These are phyloP conservation scores for Fusarium concolor DNA, from an alignment of 2,329 filamentous ascomycete genomes.

Conservation along the genomic window DNA sequence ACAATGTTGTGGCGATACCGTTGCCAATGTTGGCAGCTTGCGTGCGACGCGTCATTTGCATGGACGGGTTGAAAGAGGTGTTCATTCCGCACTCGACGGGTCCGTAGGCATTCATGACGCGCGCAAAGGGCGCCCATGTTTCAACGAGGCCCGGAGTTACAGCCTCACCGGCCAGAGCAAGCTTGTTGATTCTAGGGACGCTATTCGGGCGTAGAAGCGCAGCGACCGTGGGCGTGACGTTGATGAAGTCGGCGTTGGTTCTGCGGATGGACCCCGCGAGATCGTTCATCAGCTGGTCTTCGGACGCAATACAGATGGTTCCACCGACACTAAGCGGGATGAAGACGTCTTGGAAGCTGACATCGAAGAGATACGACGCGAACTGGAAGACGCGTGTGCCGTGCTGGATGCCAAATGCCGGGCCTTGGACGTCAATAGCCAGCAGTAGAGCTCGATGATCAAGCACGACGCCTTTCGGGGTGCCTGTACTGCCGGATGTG, in stretches of 20 bases:
- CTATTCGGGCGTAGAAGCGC: slow-evolving; percentile 5
- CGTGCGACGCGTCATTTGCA: slow-evolving; percentile 1
- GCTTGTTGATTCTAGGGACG: slow-evolving; percentile 9
- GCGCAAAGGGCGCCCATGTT: slow-evolving; percentile 14
- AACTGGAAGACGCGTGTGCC: slow-evolving; percentile 12
- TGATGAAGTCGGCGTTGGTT: slow-evolving; percentile 12
- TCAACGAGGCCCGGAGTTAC: slow-evolving; percentile 10
- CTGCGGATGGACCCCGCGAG: slow-evolving; percentile 9
- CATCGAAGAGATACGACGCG: slow-evolving; percentile 11
- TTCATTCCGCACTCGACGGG: slow-evolving; percentile 14
- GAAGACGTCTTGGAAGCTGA: slow-evolving; percentile 11
- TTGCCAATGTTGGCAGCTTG: slow-evolving; percentile 16
- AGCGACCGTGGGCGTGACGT: slow-evolving; percentile 7
- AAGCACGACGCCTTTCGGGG: slow-evolving; percentile 8
- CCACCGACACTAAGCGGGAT: slow-evolving; percentile 11
- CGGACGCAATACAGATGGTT: slow-evolving; percentile 13
- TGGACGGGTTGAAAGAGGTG: slow-evolving; percentile 10
- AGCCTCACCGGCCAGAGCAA: slow-evolving; percentile 12
- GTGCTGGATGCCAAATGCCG: slow-evolving; percentile 12
- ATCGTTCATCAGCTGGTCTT: slow-evolving; percentile 12
- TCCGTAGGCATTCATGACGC: slow-evolving; percentile 13
- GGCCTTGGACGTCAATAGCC: slow-evolving; percentile 10
- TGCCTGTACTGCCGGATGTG: too few species aligned
- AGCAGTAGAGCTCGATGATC: slow-evolving; percentile 9
- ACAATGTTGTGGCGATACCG: slow-evolving; percentile 14